Evolutionary conservation across 2,329 filamentous ascomycete genomes (phyloP).

Genomic region (Verticillium nubilum): DNA sequence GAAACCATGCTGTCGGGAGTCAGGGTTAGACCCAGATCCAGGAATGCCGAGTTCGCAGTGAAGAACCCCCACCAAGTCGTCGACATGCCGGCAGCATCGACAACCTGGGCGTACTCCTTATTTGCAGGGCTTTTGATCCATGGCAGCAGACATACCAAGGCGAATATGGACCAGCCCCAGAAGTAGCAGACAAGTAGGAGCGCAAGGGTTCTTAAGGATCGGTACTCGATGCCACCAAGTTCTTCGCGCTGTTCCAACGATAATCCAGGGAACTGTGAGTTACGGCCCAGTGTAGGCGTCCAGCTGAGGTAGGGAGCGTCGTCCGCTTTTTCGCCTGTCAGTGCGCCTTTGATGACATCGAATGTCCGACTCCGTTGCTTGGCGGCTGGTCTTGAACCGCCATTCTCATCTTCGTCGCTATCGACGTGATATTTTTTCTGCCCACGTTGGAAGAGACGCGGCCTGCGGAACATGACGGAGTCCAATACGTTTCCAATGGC

Average conservation of each 20-base stretch:
- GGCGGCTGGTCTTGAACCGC: constrained; percentile 14
- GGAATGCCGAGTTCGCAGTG: constrained; percentile 82
- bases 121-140: constrained; percentile 65
- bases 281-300: constrained; percentile 85
- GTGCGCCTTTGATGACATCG: constrained; percentile 51
- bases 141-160: constrained; percentile 65
- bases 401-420: constrained; percentile 16
- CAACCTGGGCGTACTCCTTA: constrained; percentile 55
- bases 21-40: constrained; percentile 89
- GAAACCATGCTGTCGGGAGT: constrained; percentile 92
- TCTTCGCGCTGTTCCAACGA: constrained; percentile 91
- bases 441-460: constrained; percentile 29
- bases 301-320: constrained; percentile 89
- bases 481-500: constrained; percentile 33
- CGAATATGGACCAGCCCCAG: constrained; percentile 75
- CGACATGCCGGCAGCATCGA: constrained; percentile 56
- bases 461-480: constrained; percentile 37
- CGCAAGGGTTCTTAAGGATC: constrained; percentile 80
- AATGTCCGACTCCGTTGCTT: constrained; percentile 44
- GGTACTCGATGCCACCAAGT: constrained; percentile 92
- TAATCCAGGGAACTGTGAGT: constrained; percentile 85
- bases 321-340: constrained; percentile 37
- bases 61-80: constrained; percentile 91
- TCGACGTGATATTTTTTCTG: constrained; percentile 34
- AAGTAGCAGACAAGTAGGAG: constrained; percentile 76